Base-by-base conservation (phyloP, 805 yeast genomes). In the Pichia rugopelliculosa region DNA sequence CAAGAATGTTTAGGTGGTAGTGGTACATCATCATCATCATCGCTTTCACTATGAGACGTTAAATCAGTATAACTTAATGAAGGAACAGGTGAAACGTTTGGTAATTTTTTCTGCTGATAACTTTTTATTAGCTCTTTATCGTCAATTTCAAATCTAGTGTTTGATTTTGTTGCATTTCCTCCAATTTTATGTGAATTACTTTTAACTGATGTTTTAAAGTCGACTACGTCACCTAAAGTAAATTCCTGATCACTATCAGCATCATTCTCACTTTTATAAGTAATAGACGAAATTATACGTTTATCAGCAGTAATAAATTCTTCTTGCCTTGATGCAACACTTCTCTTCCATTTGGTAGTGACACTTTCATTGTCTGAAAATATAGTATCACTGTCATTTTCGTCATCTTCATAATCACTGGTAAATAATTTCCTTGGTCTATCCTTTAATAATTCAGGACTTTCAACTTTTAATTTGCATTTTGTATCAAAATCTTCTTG, bases 1-100 rank as follows among this genome's bases (percentile, higher is more conserved):
- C 56, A 43, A 1, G 48, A 48, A 44, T 62, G 66, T 15, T 53
- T 53, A 18, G 65, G 66, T 9, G 64, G 62, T 12, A 63, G 63
- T n/a, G 64, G 58, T 4, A 47, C 36, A 22, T 44, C 48, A 10
- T 21, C 24, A 5, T 45, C 52, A 12, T 44, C 47, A 5, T 38
- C 20, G 18, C 17, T 30, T 4, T 30, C 39, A 36, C 39, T 36
- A 22, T 20, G 17, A 18, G 27, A 30, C 3, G 18, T 30, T 3
- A 30, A 15, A 10, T 30, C 34, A n/a, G 34, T 30, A 5, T 30
- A 17, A 17, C 15, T 30, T 6, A 30, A n/a, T 4, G 26, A 22
- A 15, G 36, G 21, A 15, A 30, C 18, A 1, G 40, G 24, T 20
- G n/a, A 25, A n/a, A 45, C 26, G n/a, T 22, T 33, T 15, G 50